Evolutionary conservation across 352 stramenopile species (phyloP).

Genomic region (Phytophthora hybrid): DNA sequence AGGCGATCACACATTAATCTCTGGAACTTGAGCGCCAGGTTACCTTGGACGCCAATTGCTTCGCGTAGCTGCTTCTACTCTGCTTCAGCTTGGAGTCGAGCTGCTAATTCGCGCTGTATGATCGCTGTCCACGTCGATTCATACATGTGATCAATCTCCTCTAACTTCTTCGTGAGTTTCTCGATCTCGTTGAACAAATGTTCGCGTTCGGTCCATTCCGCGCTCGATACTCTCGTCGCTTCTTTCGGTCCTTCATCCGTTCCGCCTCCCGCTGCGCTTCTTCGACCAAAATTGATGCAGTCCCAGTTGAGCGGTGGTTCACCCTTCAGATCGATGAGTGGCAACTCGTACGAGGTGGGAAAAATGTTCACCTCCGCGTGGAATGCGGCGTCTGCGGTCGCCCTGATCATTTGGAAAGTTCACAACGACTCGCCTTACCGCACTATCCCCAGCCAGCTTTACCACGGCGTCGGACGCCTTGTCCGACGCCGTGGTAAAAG

Average conservation of each 20-base stretch:
- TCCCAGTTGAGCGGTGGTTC: background rate
- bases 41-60: background rate
- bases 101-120: background rate
- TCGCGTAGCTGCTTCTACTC: background rate
- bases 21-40: no score
- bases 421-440: no score
- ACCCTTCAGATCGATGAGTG: background rate
- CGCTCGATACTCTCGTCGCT: no score
- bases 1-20: no score
- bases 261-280: constrained; percentile 4
- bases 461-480: background rate
- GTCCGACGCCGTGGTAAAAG: no score
- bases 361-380: constrained; percentile 1
- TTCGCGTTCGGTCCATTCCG: no score
- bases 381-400: constrained; percentile 4
- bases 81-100: background rate
- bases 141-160: background rate
- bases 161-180: constrained; percentile 12
- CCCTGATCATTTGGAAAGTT: background rate
- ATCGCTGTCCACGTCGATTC: constrained; percentile 4
- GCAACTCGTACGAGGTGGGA: background rate
- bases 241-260: constrained; percentile 12
- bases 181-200: constrained; percentile 9
- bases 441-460: no score
- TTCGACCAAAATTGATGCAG: no score